These are phyloP conservation scores for Microsporum audouinii DNA, from an alignment of 2,329 filamentous ascomycete genomes.

Conservation along the genomic window DNA sequence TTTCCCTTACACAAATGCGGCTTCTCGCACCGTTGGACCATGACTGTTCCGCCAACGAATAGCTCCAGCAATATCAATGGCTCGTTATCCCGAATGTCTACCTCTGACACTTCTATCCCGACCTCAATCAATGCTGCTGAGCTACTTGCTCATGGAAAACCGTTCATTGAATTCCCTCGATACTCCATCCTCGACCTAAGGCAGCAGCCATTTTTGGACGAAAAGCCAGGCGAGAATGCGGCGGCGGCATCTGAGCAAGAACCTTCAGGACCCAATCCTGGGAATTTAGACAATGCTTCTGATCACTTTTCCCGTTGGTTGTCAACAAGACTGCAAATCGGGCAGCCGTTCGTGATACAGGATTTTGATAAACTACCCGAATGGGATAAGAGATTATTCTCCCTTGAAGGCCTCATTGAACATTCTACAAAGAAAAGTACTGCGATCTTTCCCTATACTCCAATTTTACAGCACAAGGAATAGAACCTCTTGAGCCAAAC, in stretches of 20 bases:
- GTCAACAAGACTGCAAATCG: constrained; percentile 21
- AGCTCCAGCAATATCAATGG: background rate
- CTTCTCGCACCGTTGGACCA: background rate
- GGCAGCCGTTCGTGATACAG: constrained; percentile 26
- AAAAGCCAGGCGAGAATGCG: background rate
- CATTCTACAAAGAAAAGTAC: constrained; percentile 26
- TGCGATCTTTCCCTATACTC: background rate
- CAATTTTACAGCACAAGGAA: background rate
- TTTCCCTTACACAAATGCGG: background rate
- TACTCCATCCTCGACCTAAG: constrained; percentile 22
- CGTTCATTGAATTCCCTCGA: constrained; percentile 23
- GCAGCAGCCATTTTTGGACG: background rate
- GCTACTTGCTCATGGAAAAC: constrained; percentile 19
- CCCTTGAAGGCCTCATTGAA: constrained; percentile 23
- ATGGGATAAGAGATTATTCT: constrained; percentile 20
- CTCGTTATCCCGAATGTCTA: background rate
- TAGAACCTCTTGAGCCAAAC: background rate
- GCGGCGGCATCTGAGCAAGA: background rate
- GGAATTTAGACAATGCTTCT: background rate
- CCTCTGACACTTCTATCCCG: background rate
- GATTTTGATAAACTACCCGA: constrained; percentile 23
- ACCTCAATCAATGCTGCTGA: constrained; percentile 12
- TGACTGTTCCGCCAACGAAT: constrained; percentile 5
- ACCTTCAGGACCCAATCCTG: background rate
- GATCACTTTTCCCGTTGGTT: constrained; percentile 19